Base-by-base conservation (phyloP, 129 eudicot genomes). In the Helichrysum umbraculigerum region DNA sequence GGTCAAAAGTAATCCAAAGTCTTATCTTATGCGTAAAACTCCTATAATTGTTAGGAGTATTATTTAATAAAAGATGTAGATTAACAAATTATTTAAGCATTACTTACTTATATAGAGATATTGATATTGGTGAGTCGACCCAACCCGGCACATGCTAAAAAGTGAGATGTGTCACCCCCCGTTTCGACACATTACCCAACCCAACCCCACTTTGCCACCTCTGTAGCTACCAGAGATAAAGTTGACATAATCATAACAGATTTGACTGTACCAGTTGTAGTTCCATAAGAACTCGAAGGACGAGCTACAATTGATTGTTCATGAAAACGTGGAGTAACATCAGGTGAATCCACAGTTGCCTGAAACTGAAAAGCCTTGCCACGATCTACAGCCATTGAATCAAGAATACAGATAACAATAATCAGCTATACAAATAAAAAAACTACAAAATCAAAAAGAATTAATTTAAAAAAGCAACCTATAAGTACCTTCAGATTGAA, bases 401-500 rank as follows among this genome's bases (percentile, higher is more conserved):
- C 1, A 34, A 37, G 12, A 42, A 25, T 1, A 77, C 22, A 77
- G 12, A 76, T 25, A 65, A 30, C 54, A 47, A 59, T 3, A 21
- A 35, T 33, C 21, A 73, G 60, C 20, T 16, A 58, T 22, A 29
- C 52, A 34, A 65, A 59, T 32, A 21, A 61, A 28, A 62, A 17
- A 32, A 19, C 41, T 14, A 50, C 44, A 50, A 58, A 56, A 17
- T 41, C 44, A 47, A 75, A 34, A 19, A 29, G 39, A 32, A 62
- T 34, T 1, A 16, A 59, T 42, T 17, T 2, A 68, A 33, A 4
- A 35, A 25, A 28, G 21, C 2, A 54, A 19, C 10, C 62, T 6
- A 19, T 30, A 29, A 76, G 75, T 68, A 88, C 93, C 88, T 85
- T 74, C 74, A 29, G 62, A 42, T 20, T 60, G 12, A 71, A 30